Base-by-base conservation (phyloP, 1,284 basidiomycete genomes). In the Entoloma clypeatum region DNA sequence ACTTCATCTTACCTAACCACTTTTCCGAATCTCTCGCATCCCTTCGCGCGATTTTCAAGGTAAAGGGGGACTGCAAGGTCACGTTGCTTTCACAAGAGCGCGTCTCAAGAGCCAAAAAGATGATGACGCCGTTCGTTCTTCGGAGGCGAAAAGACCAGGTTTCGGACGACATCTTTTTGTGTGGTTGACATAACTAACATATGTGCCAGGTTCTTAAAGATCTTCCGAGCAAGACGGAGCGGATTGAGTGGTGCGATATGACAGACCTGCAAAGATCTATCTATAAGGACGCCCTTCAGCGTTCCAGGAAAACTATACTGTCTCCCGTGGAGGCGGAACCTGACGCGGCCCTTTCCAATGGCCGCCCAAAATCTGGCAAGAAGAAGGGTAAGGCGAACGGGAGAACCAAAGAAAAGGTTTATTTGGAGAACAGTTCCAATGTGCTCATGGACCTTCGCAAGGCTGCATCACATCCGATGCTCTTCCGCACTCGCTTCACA, bases 51-150 rank as follows among this genome's bases (percentile, higher is more conserved):
- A 96, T 99, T 53, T 99, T 99, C 80, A 99, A 98, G 65, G 90
- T 92, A 26, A 92, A 91, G 54, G 84, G 88, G 4, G 88, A 92
- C 54, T 84, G 86, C 7, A 89, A 88, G 49, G 81, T 89, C 36
- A 88, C 87, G 29, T 62, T 96, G 29, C 80, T 99, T 10, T 88
- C 93, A 5, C 83, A 90, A 58, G 86, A 93, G 60, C 83, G 94
- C 33, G 88, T 97, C 18, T 89, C 92, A 36, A 72, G 95, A 43
- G 96, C 96, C 4, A 96, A 98, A 68, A 92, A 89, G 61, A 97
- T 99, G 93, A 93, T 99, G 85, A 94, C 91, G 11, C 96, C 96
- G 0, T 99, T 99, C 60, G 94, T 99, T 19, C 75, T 99, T 14
- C 86, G 96, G 16, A 79, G 96, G 35, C 80, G 94, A 50, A 99